Percentiles rank a stretch among this genome's conserved stretches.
These are phyloP conservation scores for Biscogniauxia marginata DNA, from an alignment of 2,329 filamentous ascomycete genomes.

Conservation along the genomic window DNA sequence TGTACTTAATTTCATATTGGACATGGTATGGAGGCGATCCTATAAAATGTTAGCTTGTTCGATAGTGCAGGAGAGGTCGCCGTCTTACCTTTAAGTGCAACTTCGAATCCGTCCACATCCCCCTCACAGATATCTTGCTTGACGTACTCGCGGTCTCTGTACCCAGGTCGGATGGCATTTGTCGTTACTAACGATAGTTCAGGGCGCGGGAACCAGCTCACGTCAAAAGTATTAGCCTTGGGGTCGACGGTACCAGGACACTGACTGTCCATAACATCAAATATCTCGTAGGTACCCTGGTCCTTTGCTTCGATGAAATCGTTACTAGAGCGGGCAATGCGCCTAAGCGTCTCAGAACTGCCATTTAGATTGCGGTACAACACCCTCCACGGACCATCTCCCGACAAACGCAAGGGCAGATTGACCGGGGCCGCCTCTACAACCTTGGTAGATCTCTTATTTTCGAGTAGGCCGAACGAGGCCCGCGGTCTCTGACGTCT, in stretches of 20 bases:
- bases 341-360: constrained; percentile 35
- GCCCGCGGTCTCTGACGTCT: constrained; percentile 84
- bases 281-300: constrained; percentile 76
- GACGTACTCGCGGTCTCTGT: constrained; percentile 55
- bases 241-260: constrained; percentile 81
- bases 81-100: constrained; percentile 69
- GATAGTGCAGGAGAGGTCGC: constrained; percentile 1
- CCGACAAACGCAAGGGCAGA: constrained; percentile 81
- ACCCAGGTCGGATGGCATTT: constrained; percentile 51
- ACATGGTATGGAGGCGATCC: constrained; percentile 79
- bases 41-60: constrained; percentile 38
- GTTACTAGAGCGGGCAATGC: constrained; percentile 51
- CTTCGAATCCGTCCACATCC: constrained; percentile 84
- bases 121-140: constrained; percentile 91
- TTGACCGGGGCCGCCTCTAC: constrained; percentile 73
- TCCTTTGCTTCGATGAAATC: constrained; percentile 64
- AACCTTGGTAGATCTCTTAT: constrained; percentile 70
- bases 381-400: constrained; percentile 81
- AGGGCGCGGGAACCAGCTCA: constrained; percentile 84
- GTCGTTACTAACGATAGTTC: constrained; percentile 65
- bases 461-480: constrained; percentile 82
- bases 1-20: constrained; percentile 76
- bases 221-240: constrained; percentile 70
- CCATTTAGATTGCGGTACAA: constrained; percentile 69
- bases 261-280: constrained; percentile 72